These are phyloP conservation scores for Saccharomyces jurei DNA, from an alignment of 805 yeast genomes.

Conservation along the genomic window DNA sequence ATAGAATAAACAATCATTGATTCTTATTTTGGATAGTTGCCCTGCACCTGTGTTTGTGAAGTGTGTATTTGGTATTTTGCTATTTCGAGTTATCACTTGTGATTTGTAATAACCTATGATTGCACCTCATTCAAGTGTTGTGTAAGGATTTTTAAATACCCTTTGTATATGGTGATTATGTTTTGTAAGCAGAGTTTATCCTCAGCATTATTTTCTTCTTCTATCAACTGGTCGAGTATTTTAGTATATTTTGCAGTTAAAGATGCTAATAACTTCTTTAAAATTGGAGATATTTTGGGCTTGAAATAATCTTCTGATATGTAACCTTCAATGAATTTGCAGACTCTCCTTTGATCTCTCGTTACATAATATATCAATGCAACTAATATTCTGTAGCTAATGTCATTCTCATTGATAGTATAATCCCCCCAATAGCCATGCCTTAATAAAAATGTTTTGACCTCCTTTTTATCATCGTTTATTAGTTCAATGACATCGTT, in stretches of 20 bases:
- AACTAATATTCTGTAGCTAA: constrained; percentile 68
- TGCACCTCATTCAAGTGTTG: constrained; percentile 5
- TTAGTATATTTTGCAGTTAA: neutral
- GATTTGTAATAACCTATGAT: neutral
- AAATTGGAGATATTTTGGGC: constrained; percentile 6
- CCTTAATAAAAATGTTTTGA: constrained; percentile 37
- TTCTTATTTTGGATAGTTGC: neutral
- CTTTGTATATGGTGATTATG: constrained; percentile 13
- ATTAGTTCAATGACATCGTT: constrained; percentile 33
- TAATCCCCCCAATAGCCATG: constrained; percentile 66
- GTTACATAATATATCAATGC: constrained; percentile 51
- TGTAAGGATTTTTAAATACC: constrained; percentile 14
- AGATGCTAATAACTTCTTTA: neutral
- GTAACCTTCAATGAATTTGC: constrained; percentile 22
- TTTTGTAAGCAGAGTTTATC: constrained; percentile 9
- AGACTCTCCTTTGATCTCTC: constrained; percentile 18
- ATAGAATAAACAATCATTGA: neutral
- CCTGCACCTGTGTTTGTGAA: neutral
- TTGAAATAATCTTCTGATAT: constrained; percentile 24
- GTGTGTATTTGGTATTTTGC: neutral
- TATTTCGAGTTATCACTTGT: neutral
- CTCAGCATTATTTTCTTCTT: neutral
- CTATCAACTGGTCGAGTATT: neutral
- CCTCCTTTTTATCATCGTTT: constrained; percentile 28
- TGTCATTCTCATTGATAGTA: constrained; percentile 43